Evolutionary conservation across 495 filamentous ascomycete genomes (phyloP).

Genomic region (Venustampulla echinocandica): DNA sequence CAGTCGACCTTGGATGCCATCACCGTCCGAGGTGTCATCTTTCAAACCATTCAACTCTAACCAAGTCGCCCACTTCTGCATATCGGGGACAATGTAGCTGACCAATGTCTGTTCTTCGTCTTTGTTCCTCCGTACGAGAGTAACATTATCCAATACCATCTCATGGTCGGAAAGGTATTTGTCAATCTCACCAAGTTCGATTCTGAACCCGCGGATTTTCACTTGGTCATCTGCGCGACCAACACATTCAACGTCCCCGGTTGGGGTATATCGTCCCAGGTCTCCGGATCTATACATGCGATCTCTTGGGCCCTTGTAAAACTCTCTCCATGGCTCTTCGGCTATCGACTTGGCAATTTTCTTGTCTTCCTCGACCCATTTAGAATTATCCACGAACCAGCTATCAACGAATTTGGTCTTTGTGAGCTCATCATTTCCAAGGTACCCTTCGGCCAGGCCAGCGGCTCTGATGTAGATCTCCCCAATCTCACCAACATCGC

Average conservation of each 20-base stretch:
- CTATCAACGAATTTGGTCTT: constrained; percentile 76
- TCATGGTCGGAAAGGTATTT: constrained; percentile 70
- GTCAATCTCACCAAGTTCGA: constrained; percentile 93
- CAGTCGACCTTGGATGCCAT: constrained; percentile 52
- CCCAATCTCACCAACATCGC: constrained; percentile 70
- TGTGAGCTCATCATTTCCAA: constrained; percentile 60
- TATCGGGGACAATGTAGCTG: constrained; percentile 83
- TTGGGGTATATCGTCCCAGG: constrained; percentile 63
- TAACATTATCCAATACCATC: constrained; percentile 78
- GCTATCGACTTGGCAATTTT: constrained; percentile 31
- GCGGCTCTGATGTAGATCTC: constrained; percentile 86
- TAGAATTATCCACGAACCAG: constrained; percentile 74
- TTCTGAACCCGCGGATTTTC: constrained; percentile 92
- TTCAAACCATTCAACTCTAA: constrained; percentile 44
- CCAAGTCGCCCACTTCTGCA: constrained; percentile 62
- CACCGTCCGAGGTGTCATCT: constrained; percentile 37
- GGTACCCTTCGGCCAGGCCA: constrained; percentile 83
- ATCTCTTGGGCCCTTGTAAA: constrained; percentile 78
- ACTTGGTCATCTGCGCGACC: constrained; percentile 86
- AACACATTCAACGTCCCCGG: constrained; percentile 65
- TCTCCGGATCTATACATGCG: constrained; percentile 80
- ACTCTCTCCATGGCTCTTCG: constrained; percentile 64
- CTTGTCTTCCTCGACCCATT: constrained; percentile 61
- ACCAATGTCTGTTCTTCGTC: constrained; percentile 86
- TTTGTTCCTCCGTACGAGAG: constrained; percentile 76